These are phyloP conservation scores for Penicillium sp. DNA, from an alignment of 2,329 filamentous ascomycete genomes.

Conservation along the genomic window DNA sequence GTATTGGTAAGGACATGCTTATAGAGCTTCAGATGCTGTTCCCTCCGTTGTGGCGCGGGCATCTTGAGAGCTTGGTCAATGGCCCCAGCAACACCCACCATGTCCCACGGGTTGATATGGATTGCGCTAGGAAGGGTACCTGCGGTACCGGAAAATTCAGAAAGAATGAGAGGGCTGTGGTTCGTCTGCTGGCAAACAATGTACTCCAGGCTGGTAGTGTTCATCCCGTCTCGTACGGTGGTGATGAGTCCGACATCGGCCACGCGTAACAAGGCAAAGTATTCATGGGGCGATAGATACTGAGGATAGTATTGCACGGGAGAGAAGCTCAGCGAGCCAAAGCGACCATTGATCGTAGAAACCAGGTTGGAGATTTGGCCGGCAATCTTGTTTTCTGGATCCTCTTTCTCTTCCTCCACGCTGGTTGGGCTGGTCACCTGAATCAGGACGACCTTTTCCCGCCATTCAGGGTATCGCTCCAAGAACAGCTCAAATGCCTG, in stretches of 20 bases:
- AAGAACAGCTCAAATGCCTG: slow-evolving; percentile 93
- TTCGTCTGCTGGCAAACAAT: slow-evolving; percentile 87
- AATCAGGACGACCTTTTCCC: slow-evolving; percentile 86
- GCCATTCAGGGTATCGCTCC: slow-evolving; percentile 87
- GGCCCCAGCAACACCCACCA: slow-evolving; percentile 77
- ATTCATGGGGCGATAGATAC: slow-evolving; percentile 85
- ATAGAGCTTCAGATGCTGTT: slow-evolving; percentile 75
- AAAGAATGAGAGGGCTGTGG: slow-evolving; percentile 86
- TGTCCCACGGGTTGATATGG: slow-evolving; percentile 96
- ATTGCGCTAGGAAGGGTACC: slow-evolving; percentile 82
- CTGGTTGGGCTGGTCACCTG: slow-evolving; percentile 90
- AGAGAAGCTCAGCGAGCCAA: slow-evolving; percentile 83
- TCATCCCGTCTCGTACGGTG: slow-evolving; percentile 95
- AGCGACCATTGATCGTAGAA: slow-evolving; percentile 85
- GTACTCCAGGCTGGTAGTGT: slow-evolving; percentile 94
- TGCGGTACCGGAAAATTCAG: slow-evolving; percentile 93
- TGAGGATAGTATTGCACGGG: slow-evolving; percentile 95
- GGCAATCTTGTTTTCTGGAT: slow-evolving; percentile 75
- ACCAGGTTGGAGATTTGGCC: slow-evolving; percentile 89
- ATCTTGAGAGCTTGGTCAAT: slow-evolving; percentile 82
- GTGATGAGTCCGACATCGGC: slow-evolving; percentile 94
- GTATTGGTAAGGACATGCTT: slow-evolving; percentile 82
- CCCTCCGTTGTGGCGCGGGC: slow-evolving; percentile 63
- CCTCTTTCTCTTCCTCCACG: slow-evolving; percentile 75
- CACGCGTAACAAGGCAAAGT: slow-evolving; percentile 87